A percentile compares a stretch with the other conserved stretches of the same genome.
Evolutionary conservation across 106 monocot species (phyloP).

Genomic region (Posidonia australis): DNA sequence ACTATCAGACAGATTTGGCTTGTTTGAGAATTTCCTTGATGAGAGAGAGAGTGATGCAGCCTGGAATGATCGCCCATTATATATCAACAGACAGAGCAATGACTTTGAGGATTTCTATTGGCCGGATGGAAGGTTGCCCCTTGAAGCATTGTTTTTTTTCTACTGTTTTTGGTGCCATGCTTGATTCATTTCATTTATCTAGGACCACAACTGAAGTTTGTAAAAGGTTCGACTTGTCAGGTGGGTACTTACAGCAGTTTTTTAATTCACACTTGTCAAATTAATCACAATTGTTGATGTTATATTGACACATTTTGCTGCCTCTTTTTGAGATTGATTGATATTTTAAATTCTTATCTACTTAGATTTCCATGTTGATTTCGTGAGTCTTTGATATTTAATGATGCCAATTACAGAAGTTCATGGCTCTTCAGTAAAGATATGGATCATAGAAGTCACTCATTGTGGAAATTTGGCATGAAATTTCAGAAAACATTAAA

Average conservation of each 20-base stretch:
- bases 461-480: too few species aligned
- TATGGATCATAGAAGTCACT: too few species aligned
- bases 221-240: conserved; percentile 26
- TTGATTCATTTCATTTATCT: conserved; percentile 8
- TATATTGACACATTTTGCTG: too few species aligned
- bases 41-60: conserved; percentile 6
- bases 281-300: too few species aligned
- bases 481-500: too few species aligned
- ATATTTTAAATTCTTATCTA: too few species aligned
- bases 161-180: conserved; percentile 4
- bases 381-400: too few species aligned
- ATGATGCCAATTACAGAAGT: too few species aligned
- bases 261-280: too few species aligned
- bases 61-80: conserved; percentile 6
- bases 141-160: not conserved
- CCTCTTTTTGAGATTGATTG: too few species aligned
- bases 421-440: too few species aligned
- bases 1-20: conserved; percentile 16
- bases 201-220: conserved; percentile 17
- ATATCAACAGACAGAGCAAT: conserved; percentile 7
- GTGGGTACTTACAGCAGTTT: conserved; percentile 8
- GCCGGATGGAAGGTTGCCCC: conserved; percentile 24
- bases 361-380: too few species aligned
- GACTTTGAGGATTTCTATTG: conserved; percentile 17
- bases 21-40: conserved; percentile 17